Percentiles rank a stretch among this genome's conserved stretches.
These are phyloP conservation scores for Didymella pinodella DNA, from an alignment of 2,329 filamentous ascomycete species.

Conservation along the genomic window DNA sequence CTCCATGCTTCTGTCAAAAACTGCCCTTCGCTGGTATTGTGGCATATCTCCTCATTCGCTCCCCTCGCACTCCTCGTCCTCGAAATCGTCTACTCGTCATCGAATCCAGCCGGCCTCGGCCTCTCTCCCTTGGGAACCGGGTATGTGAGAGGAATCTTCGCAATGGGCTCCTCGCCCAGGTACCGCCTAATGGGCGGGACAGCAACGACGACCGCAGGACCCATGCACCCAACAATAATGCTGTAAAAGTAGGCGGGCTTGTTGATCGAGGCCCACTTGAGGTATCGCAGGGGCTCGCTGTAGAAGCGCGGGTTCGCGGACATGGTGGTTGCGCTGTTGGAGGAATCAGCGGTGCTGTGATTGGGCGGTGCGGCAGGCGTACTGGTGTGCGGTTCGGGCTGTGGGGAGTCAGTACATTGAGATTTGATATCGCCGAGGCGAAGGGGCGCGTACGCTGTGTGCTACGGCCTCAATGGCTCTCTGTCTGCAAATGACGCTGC, in stretches of 20 bases:
- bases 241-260: slow-evolving; percentile 93
- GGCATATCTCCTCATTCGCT: slow-evolving; percentile 1
- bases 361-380: slow-evolving; percentile 51
- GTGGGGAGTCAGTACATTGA: background rate
- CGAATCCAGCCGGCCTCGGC: slow-evolving; percentile 56
- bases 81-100: slow-evolving; percentile 47
- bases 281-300: slow-evolving; percentile 81
- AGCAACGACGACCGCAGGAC: slow-evolving; percentile 73
- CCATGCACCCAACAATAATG: slow-evolving; percentile 73
- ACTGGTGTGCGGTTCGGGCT: slow-evolving; percentile 54
- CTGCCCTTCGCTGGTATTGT: slow-evolving; percentile 4
- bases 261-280: slow-evolving; percentile 86
- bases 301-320: slow-evolving; percentile 73
- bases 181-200: slow-evolving; percentile 75
- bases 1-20: background rate
- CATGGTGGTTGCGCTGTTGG: slow-evolving; percentile 57
- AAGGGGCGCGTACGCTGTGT: slow-evolving; percentile 17
- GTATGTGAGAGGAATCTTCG: slow-evolving; percentile 84
- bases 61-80: background rate
- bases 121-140: slow-evolving; percentile 66
- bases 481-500: slow-evolving; percentile 19
- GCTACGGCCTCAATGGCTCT: slow-evolving; percentile 33
- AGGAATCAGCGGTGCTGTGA: slow-evolving; percentile 8
- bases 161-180: slow-evolving; percentile 74
- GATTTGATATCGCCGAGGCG: background rate